A percentile compares a stretch with the other conserved stretches of the same genome.
Conservation (phyloP, 2,329 filamentous ascomycete species). For the Cladosporium sp. region DNA sequence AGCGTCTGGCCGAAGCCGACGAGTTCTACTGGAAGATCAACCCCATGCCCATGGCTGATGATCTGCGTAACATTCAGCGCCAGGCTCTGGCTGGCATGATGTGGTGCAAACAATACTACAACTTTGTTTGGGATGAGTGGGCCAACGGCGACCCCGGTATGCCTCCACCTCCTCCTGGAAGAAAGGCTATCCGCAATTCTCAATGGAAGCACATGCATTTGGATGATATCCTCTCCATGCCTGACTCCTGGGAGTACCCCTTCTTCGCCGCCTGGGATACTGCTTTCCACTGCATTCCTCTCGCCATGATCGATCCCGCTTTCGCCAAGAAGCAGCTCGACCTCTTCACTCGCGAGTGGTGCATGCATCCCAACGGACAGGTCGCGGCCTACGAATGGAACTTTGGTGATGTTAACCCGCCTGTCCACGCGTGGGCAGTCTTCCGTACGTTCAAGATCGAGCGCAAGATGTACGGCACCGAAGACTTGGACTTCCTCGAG, state of each 20-base stretch:
- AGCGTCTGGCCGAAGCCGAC: conserved; percentile 83
- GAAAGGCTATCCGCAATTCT: conserved; percentile 79
- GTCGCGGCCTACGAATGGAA: conserved; percentile 96
- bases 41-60: conserved; percentile 88
- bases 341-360: conserved; percentile 95
- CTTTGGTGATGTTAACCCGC: conserved; percentile 94
- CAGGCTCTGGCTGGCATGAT: conserved; percentile 96
- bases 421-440: conserved; percentile 92
- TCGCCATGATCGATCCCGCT: conserved; percentile 96
- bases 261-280: conserved; percentile 98
- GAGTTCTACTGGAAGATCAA: conserved; percentile 95
- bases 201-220: conserved; percentile 95
- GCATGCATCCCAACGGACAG: conserved; percentile 97
- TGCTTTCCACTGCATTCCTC: conserved; percentile 91
- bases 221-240: conserved; percentile 96
- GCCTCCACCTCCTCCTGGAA: conserved; percentile 77
- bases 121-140: conserved; percentile 98
- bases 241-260: conserved; percentile 97
- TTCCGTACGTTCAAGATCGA: conserved; percentile 98
- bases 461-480: conserved; percentile 91
- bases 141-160: conserved; percentile 88
- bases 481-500: conserved; percentile 94
- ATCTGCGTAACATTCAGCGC: conserved; percentile 90
- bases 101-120: conserved; percentile 97
- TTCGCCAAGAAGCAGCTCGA: conserved; percentile 98